Conservation (phyloP, 140 eudicot genomes). For the Bidens hawaiensis region DNA sequence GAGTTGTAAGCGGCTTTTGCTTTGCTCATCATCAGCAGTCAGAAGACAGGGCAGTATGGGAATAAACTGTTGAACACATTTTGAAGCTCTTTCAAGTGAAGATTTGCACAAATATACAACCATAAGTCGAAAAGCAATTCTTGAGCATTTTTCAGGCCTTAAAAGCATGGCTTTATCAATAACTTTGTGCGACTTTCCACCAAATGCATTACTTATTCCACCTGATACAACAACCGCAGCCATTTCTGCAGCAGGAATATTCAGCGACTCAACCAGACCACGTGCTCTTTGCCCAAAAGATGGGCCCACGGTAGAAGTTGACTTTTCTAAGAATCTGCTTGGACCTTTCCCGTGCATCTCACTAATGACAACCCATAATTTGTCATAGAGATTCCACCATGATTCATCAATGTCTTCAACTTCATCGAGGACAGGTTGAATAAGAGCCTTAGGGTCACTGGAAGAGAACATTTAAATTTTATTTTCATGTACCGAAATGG, state of each 20-base stretch:
- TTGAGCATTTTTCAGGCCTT: constrained; percentile 88
- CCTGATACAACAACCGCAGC: constrained; percentile 95
- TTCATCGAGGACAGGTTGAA: constrained; percentile 30
- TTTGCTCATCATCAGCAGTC: constrained; percentile 88
- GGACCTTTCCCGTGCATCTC: constrained; percentile 93
- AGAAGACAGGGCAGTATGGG: constrained; percentile 74
- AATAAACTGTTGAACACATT: constrained; percentile 69
- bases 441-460: constrained; percentile 37
- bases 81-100: constrained; percentile 89
- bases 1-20: constrained; percentile 87
- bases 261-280: constrained; percentile 92
- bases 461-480: not conserved
- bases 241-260: constrained; percentile 99
- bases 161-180: constrained; percentile 95
- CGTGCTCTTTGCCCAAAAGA: constrained; percentile 98
- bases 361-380: constrained; percentile 59
- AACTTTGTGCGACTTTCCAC: constrained; percentile 74
- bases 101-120: constrained; percentile 76
- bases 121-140: constrained; percentile 72
- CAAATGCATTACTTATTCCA: constrained; percentile 76
- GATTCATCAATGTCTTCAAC: constrained; percentile 47
- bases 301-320: constrained; percentile 60
- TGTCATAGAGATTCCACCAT: constrained; percentile 93
- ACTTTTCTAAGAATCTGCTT: constrained; percentile 58
- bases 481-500: constrained; percentile 10